Evolutionary conservation across 2,329 filamentous ascomycete species (phyloP).

Genomic region (Penicillium sp.): DNA sequence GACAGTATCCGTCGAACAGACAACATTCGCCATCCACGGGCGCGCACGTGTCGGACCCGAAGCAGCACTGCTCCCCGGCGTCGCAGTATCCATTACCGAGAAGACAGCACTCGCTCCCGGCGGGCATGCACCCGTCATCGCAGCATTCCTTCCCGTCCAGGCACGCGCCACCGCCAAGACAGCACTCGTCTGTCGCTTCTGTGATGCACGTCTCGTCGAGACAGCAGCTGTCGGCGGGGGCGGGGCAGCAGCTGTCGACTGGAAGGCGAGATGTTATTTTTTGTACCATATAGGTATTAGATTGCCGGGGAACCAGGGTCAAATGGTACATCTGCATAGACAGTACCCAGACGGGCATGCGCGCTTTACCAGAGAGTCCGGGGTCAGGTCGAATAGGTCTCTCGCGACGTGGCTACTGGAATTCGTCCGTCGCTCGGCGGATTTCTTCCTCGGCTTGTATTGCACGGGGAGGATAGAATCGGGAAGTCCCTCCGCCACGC

Average conservation of each 20-base stretch:
- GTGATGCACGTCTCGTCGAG: neutral
- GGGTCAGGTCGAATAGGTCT: neutral
- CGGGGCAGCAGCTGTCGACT: slow-evolving; percentile 2
- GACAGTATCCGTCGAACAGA: too few relatives aligned
- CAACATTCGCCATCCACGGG: too few relatives aligned
- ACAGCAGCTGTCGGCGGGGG: neutral
- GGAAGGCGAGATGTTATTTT: too few relatives aligned
- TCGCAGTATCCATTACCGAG: slow-evolving; percentile 1
- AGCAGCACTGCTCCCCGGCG: neutral
- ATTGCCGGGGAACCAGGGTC: too few relatives aligned
- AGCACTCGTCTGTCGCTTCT: neutral
- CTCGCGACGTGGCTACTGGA: neutral
- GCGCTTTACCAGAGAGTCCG: neutral
- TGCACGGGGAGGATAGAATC: neutral
- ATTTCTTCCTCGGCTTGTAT: neutral
- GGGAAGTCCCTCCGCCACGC: too few relatives aligned
- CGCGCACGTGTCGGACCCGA: too few relatives aligned
- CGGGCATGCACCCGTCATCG: neutral
- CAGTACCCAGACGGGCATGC: neutral
- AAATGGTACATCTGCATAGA: too few relatives aligned
- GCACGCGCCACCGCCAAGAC: neutral
- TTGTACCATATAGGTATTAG: too few relatives aligned
- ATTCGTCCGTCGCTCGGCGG: neutral
- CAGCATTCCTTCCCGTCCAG: neutral
- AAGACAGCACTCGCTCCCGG: neutral